Evolutionary conservation across 225 moss, liverwort and hornwort genomes (phyloP).

Genomic region (Lunularia cruciata): DNA sequence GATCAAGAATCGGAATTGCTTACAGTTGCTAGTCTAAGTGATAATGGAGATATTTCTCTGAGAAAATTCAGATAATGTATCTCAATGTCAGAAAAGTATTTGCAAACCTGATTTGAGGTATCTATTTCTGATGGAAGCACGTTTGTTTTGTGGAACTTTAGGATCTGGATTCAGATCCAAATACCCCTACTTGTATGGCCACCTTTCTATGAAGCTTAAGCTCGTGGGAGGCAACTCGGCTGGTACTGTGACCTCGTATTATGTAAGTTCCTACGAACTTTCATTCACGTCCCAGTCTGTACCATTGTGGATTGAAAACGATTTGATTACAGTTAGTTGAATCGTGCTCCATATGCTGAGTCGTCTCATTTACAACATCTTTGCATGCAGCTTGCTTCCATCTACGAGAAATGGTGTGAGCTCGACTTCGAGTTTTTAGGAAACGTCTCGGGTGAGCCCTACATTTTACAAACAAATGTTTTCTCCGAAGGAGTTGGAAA

Average conservation of each 20-base stretch:
- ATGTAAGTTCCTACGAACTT: constrained; percentile 23
- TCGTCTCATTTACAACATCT: neutral
- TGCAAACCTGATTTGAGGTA: no score
- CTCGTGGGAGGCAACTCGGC: constrained; percentile 31
- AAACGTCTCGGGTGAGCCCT: constrained; percentile 15
- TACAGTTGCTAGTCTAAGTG: no score
- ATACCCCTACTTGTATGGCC: constrained; percentile 24
- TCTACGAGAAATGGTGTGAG: constrained; percentile 1
- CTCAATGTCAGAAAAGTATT: no score
- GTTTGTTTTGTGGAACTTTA: no score
- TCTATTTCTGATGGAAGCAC: no score
- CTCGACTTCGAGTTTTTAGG: constrained; percentile 16
- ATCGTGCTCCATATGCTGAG: neutral
- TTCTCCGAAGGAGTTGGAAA: constrained; percentile 24
- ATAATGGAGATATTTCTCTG: no score
- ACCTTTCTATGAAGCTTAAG: constrained; percentile 42
- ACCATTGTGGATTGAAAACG: neutral
- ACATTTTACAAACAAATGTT: constrained; percentile 20
- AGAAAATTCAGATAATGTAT: no score
- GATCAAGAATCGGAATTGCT: no score
- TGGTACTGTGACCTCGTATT: constrained; percentile 41
- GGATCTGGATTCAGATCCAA: constrained; percentile 42
- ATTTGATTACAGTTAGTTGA: no score
- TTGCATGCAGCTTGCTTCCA: constrained; percentile 7
- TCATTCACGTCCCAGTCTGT: neutral